Evolutionary conservation across 2,329 filamentous ascomycete species (phyloP).

Genomic region (Apiospora pterosperma): DNA sequence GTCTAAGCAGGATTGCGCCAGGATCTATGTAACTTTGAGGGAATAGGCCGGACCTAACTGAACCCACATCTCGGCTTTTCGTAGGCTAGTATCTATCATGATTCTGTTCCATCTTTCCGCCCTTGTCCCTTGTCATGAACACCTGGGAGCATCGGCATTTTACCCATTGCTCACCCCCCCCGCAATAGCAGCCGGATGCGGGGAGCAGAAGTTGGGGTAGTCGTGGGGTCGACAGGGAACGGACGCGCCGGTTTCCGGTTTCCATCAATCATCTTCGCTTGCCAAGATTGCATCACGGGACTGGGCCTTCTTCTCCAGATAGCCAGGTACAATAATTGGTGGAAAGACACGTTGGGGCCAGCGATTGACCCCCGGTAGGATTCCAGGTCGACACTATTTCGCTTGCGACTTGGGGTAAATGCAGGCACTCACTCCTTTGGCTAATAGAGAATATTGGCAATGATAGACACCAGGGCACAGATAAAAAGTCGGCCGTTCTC

Average conservation of each 20-base stretch:
- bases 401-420: background rate
- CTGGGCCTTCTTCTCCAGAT: background rate
- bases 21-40: conserved; percentile 13
- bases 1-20: conserved; percentile 9
- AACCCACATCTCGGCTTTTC: background rate
- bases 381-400: background rate
- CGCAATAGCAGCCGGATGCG: background rate
- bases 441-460: background rate
- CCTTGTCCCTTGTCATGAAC: background rate
- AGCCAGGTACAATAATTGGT: background rate
- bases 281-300: background rate
- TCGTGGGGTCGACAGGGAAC: background rate
- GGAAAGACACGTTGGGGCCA: background rate
- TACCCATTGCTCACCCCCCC: background rate
- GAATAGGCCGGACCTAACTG: background rate
- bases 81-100: background rate
- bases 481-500: background rate
- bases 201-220: conserved; percentile 4
- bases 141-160: background rate
- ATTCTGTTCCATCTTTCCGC: background rate
- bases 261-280: background rate
- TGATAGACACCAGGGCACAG: background rate
- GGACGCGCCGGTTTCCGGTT: background rate
- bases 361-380: background rate
- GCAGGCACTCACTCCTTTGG: background rate